A percentile compares a stretch with the other conserved stretches of the same genome.
Evolutionary conservation across 805 yeast genomes (phyloP).

Genomic region (Maudiozyma pseudohumilis): DNA sequence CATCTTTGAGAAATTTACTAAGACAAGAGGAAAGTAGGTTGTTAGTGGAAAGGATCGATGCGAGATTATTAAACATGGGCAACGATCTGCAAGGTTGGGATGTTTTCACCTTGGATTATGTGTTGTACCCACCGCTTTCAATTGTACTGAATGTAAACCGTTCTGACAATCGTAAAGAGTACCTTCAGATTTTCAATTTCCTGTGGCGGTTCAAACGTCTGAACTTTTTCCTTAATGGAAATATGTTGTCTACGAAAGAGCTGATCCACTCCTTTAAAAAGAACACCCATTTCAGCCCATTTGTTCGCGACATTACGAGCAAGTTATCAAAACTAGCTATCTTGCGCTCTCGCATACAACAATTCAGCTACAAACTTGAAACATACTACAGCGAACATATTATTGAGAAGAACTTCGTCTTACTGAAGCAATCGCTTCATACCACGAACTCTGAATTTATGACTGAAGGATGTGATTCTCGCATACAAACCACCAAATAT

Average conservation of each 20-base stretch:
- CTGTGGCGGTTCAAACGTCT: slow-evolving; percentile 70
- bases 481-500: slow-evolving; percentile 9
- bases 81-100: slow-evolving; percentile 84
- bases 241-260: slow-evolving; percentile 36
- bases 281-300: slow-evolving; percentile 13
- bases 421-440: slow-evolving; percentile 28
- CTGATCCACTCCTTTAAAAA: slow-evolving; percentile 25
- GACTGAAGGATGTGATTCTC: no score
- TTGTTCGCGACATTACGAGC: slow-evolving; percentile 20
- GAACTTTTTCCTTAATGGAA: slow-evolving; percentile 38
- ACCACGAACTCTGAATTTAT: slow-evolving; percentile 26
- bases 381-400: slow-evolving; percentile 25
- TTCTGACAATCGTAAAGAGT: slow-evolving; percentile 42
- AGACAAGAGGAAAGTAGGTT: slow-evolving; percentile 29
- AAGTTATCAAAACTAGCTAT: slow-evolving; percentile 24
- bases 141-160: slow-evolving; percentile 43
- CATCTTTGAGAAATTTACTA: slow-evolving; percentile 38
- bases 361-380: slow-evolving; percentile 28
- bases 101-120: slow-evolving; percentile 78
- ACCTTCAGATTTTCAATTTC: slow-evolving; percentile 74
- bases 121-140: slow-evolving; percentile 41
- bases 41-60: slow-evolving; percentile 57
- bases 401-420: slow-evolving; percentile 24
- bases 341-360: slow-evolving; percentile 28
- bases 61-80: slow-evolving; percentile 64